These are phyloP conservation scores for Aspergillus phoenicis DNA, from an alignment of 2,329 filamentous ascomycete species.

Conservation along the genomic window DNA sequence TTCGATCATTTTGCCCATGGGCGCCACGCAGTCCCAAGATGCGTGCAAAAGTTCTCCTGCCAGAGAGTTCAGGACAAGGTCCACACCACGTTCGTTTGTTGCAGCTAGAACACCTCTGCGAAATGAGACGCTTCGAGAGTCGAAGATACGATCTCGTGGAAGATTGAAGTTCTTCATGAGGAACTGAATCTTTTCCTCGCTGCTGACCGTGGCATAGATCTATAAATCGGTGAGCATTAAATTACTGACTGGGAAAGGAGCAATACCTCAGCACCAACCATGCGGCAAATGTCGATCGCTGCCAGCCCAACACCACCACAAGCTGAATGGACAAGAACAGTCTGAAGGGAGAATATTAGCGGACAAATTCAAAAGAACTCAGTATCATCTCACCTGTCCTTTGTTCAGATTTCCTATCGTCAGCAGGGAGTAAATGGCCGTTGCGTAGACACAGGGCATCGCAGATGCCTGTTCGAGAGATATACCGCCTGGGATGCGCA, in stretches of 20 bases:
- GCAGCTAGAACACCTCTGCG: constrained; percentile 19
- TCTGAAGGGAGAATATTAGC: constrained; percentile 17
- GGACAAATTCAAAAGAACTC: not conserved
- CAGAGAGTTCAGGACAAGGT: constrained; percentile 33
- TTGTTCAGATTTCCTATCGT: constrained; percentile 24
- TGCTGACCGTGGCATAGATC: constrained; percentile 19
- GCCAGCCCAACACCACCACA: constrained; percentile 35
- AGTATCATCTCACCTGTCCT: constrained; percentile 19
- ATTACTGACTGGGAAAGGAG: not conserved
- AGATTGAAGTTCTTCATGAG: constrained; percentile 12
- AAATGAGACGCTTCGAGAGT: constrained; percentile 29
- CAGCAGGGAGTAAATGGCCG: constrained; percentile 24
- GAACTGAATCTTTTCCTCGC: constrained; percentile 13
- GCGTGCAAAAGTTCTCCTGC: constrained; percentile 22
- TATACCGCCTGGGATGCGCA: constrained; percentile 13
- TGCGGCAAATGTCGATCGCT: constrained; percentile 32
- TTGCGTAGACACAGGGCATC: constrained; percentile 18
- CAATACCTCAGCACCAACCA: constrained; percentile 32
- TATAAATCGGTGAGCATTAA: not conserved
- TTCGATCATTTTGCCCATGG: constrained; percentile 33
- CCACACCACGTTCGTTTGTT: constrained; percentile 37
- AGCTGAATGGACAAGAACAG: constrained; percentile 39
- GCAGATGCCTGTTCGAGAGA: constrained; percentile 24
- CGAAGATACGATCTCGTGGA: constrained; percentile 38
- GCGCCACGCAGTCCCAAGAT: constrained; percentile 31